These are phyloP conservation scores for Penicillium malachiteum DNA, from an alignment of 495 filamentous ascomycete species.

Conservation along the genomic window DNA sequence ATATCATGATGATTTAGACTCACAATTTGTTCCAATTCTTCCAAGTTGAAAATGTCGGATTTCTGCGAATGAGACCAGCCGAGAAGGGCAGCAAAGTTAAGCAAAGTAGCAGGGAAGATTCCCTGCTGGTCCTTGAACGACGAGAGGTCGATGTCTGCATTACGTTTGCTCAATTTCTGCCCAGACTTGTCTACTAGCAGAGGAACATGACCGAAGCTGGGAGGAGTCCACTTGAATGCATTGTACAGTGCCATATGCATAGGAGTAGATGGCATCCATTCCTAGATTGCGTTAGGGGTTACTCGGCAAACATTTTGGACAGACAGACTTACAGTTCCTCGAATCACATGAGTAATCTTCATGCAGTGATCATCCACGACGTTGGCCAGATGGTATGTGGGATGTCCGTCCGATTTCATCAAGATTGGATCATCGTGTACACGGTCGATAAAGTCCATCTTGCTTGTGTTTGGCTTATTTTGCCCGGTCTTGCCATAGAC, in stretches of 20 bases:
- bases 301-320: neutral
- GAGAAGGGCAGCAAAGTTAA: slow-evolving; percentile 81
- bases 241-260: slow-evolving; percentile 84
- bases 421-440: slow-evolving; percentile 78
- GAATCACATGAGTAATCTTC: slow-evolving; percentile 92
- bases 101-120: slow-evolving; percentile 69
- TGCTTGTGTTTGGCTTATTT: slow-evolving; percentile 44
- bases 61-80: slow-evolving; percentile 76
- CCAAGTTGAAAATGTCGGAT: slow-evolving; percentile 67
- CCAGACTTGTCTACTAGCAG: slow-evolving; percentile 71
- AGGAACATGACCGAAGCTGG: slow-evolving; percentile 83
- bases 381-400: slow-evolving; percentile 96
- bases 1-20: slow-evolving; percentile 10
- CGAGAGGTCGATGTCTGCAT: slow-evolving; percentile 65
- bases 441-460: slow-evolving; percentile 42
- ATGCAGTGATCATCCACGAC: slow-evolving; percentile 94
- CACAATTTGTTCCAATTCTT: slow-evolving; percentile 68
- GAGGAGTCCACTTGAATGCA: slow-evolving; percentile 85
- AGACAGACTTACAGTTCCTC: slow-evolving; percentile 64
- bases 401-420: slow-evolving; percentile 84
- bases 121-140: slow-evolving; percentile 63
- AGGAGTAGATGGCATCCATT: slow-evolving; percentile 95
- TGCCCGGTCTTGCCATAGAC: slow-evolving; percentile 66
- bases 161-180: slow-evolving; percentile 89
- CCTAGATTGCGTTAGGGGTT: slow-evolving; percentile 35